Base-by-base conservation (phyloP, 768 basidiomycete genomes). In the Strobilomyces dryophilus region DNA sequence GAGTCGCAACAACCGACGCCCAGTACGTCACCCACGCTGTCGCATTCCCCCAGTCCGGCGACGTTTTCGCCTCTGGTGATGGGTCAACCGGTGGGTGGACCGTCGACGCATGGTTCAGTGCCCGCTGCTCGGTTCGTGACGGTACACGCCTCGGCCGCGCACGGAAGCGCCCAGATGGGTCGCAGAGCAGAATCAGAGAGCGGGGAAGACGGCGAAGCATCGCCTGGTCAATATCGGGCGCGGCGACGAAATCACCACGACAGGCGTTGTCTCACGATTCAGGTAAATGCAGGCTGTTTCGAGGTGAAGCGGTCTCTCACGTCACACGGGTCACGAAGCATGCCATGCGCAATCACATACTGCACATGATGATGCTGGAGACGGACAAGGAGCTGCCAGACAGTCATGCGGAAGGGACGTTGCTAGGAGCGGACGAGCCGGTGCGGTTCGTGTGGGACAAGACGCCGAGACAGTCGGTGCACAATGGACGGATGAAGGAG, bases 361-460 rank as follows among this genome's bases (percentile, higher is more conserved):
- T 83, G 44, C 76, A 71, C 37, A 66, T 78, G 47, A 86, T 90
- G 83, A 70, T 74, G 18, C 52, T 86, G 6, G 73, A 77, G 8
- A 75, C 66, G 35, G 84, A 82, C 59, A 80, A 81, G 53, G 63
- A 77, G 1, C 70, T 89, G 8, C 88, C 88, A 1, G 79, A 80
- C 51, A 81, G 78, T 48, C 80, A 87, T 60, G 58, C 61, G 10
- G 87, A 89, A 61, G 83, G 80, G 15, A 71, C 66, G 11, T 60
- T 69, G 4, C 60, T 83, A 1, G 71, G 68, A 3, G 61, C 72
- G 11, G 64, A 74, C 20, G 77, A 83, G n/a, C 79, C 85, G 1
- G 74, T 89, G 14, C 83, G 87, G 18, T 89, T 89, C 57, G 83
- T 88, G 5, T 90, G 88, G 88, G 82, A 85, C 55, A 87, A 87